Base-by-base conservation (phyloP, 129 eudicot species). In the Chrysanthemum makinoi region DNA sequence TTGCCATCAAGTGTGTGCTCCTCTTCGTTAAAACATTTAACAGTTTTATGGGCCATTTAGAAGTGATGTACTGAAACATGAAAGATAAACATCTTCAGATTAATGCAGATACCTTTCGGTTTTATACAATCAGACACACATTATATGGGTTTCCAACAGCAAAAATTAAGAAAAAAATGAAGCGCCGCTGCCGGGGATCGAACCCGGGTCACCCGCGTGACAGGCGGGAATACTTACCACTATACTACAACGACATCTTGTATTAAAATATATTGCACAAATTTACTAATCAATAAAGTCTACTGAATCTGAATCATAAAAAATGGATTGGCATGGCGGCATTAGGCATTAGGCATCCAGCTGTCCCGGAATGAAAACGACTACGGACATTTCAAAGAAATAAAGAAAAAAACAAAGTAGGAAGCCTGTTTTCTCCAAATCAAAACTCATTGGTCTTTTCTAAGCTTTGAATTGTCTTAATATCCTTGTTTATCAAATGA, bases 171-270 rank as follows among this genome's bases (percentile, higher is more conserved):
- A 2, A 1, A 17, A n/a, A 65, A 33, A 57, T 62, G 8, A 0
- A 13, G 15, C 92, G 92, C 91, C 95, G 92, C 63, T 91, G 97
- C 92, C 90, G 92, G 95, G 95, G 91, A 87, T 87, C 95, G 89
- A 90, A 90, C 95, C 89, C 97, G 95, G 89, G 92, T 90, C 89
- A 80, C 89, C 95, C 88, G 86, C 84, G 92, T 87, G 92, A 88
- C 92, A 91, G 95, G 95, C 97, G 90, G 90, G 89, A 83, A 91
- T 83, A 88, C 97, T 91, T 61, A 87, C 91, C 88, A 87, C 95
- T 87, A 88, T 88, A 90, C 94, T 89, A 90, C 94, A 90, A 89
- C 95, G 96, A 89, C 94, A 5, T 35, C 43, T 35, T 35, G 43
- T 35, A 10, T n/a, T 3, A 3, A 28, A 28, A 0, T 4, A 1